These are phyloP conservation scores for Bocquillonia castaneifolia DNA, from an alignment of 441 rosid species.

Conservation along the genomic window DNA sequence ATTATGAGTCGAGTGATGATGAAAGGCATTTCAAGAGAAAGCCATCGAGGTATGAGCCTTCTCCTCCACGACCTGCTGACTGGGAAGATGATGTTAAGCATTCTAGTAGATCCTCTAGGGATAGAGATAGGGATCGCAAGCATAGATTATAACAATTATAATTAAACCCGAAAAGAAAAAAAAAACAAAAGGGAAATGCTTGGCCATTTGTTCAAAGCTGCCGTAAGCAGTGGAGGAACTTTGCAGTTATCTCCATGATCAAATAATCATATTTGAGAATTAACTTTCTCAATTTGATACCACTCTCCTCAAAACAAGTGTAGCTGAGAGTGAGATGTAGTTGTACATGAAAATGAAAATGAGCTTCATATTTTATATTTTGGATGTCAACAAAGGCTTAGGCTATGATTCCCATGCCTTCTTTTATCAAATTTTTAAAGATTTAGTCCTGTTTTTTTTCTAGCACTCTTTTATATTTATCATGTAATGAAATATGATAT, in stretches of 20 bases:
- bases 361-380: not conserved
- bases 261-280: too few relatives aligned
- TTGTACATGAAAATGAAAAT: not conserved
- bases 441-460: too few relatives aligned
- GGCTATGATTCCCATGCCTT: not conserved
- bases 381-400: too few relatives aligned
- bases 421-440: not conserved
- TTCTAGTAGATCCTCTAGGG: conserved; percentile 32
- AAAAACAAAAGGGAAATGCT: not conserved
- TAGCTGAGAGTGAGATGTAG: not conserved
- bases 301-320: too few relatives aligned
- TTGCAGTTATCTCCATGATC: not conserved
- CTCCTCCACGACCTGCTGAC: conserved; percentile 45
- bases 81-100: conserved; percentile 45
- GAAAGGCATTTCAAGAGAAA: conserved; percentile 93
- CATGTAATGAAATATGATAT: too few relatives aligned
- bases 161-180: not conserved
- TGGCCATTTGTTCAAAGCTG: not conserved
- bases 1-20: conserved; percentile 79
- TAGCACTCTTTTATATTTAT: too few relatives aligned
- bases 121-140: conserved; percentile 34
- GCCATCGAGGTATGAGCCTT: conserved; percentile 70
- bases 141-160: too few relatives aligned
- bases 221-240: not conserved
- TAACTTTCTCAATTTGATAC: too few relatives aligned